Conservation (phyloP, 164 flowering plant species). For the Kalanchoe fedtschenkoi region DNA sequence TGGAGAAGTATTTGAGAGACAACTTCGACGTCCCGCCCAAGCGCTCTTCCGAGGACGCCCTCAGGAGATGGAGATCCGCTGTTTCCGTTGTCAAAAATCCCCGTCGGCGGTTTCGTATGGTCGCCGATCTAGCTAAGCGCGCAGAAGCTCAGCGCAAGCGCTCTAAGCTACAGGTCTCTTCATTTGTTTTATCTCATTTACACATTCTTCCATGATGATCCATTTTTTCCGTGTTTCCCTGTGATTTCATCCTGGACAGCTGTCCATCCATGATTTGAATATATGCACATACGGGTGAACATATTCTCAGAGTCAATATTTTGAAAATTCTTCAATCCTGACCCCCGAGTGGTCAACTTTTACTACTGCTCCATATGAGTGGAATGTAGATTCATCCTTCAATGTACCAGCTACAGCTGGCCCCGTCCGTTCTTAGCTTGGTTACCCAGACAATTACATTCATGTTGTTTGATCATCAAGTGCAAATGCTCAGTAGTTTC, state of each 20-base stretch:
- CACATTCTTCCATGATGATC: not conserved
- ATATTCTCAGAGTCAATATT: too few relatives aligned
- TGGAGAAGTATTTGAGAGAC: conserved; percentile 46
- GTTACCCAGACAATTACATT: not conserved
- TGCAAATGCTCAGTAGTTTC: not conserved
- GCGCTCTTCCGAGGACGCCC: conserved; percentile 51
- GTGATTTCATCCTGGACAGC: too few relatives aligned
- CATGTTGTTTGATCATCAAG: not conserved
- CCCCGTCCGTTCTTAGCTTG: not conserved
- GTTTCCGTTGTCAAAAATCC: conserved; percentile 62
- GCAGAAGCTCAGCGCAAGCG: conserved; percentile 37
- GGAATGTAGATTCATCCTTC: too few relatives aligned
- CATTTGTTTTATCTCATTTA: too few relatives aligned
- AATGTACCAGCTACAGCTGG: not conserved
- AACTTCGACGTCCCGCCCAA: conserved; percentile 49
- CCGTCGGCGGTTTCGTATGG: conserved; percentile 57
- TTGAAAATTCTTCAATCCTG: too few relatives aligned
- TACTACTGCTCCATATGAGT: too few relatives aligned
- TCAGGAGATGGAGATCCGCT: conserved; percentile 57
- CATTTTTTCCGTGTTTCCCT: not conserved
- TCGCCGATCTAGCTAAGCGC: conserved; percentile 60
- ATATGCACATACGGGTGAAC: too few relatives aligned
- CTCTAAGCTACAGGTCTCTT: conserved; percentile 30
- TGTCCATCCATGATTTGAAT: too few relatives aligned
- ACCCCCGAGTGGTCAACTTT: too few relatives aligned